Evolutionary conservation across 1,139 yeast species (phyloP).

Genomic region (Nakaseomyces bracarensis): DNA sequence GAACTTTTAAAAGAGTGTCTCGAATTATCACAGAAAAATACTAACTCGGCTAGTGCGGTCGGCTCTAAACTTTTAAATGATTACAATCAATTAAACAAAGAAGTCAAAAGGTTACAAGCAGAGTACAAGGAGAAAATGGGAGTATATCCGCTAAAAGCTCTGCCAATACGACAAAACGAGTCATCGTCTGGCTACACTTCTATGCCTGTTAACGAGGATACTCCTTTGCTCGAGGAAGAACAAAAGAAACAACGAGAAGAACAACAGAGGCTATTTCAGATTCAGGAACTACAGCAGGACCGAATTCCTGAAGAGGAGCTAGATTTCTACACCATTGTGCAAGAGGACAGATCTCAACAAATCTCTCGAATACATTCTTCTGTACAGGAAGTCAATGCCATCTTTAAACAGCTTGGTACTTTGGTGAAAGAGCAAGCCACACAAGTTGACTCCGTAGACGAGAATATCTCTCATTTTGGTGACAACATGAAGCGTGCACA

Average conservation of each 20-base stretch:
- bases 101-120: conserved; percentile 3
- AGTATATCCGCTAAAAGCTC: neutral
- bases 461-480: conserved; percentile 58
- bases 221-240: conserved; percentile 33
- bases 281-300: conserved; percentile 28
- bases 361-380: conserved; percentile 68
- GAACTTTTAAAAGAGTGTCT: conserved; percentile 22
- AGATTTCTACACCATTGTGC: conserved; percentile 61
- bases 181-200: conserved; percentile 23
- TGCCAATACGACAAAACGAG: conserved; percentile 11
- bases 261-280: conserved; percentile 28
- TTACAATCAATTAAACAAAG: conserved; percentile 35
- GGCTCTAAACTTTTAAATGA: conserved; percentile 38
- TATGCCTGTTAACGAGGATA: conserved; percentile 36
- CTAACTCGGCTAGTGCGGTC: conserved; percentile 28
- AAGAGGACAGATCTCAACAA: conserved; percentile 67
- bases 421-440: conserved; percentile 78
- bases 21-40: conserved; percentile 22
- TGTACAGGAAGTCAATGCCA: conserved; percentile 73
- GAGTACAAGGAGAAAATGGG: conserved; percentile 14
- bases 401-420: conserved; percentile 71
- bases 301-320: conserved; percentile 48
- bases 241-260: conserved; percentile 18
- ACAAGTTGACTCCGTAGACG: conserved; percentile 75
- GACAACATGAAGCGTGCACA: conserved; percentile 64